Evolutionary conservation across 1,284 basidiomycete genomes (phyloP).

Genomic region (Cryptococcus wingfieldii): DNA sequence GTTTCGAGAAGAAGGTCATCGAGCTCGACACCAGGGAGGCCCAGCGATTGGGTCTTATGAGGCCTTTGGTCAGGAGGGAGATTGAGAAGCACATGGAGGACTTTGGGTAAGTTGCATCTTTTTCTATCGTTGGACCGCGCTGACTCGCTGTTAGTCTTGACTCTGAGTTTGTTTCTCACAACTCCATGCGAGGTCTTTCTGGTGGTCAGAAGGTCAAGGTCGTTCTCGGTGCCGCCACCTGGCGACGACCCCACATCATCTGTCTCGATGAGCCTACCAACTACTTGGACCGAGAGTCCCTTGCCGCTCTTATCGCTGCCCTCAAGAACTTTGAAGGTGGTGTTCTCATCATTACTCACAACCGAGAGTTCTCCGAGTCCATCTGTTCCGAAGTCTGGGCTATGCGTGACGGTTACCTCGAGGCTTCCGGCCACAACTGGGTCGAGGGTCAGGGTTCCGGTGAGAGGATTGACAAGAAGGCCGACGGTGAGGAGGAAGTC

Average conservation of each 20-base stretch:
- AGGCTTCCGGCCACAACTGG: slow-evolving; percentile 97
- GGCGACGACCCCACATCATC: slow-evolving; percentile 96
- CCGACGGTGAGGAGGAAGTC: slow-evolving; percentile 81
- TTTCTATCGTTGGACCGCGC: background rate
- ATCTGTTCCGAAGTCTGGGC: slow-evolving; percentile 81
- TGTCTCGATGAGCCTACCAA: slow-evolving; percentile 94
- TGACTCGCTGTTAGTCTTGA: slow-evolving; percentile 70
- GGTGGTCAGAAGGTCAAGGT: slow-evolving; percentile 99
- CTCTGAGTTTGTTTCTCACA: slow-evolving; percentile 93
- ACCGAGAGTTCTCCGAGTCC: slow-evolving; percentile 95
- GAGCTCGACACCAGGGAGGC: slow-evolving; percentile 97
- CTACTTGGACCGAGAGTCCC: slow-evolving; percentile 96
- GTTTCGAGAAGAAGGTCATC: slow-evolving; percentile 97
- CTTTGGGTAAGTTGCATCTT: slow-evolving; percentile 38
- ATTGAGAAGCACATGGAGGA: slow-evolving; percentile 97
- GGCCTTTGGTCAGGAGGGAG: slow-evolving; percentile 93
- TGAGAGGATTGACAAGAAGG: slow-evolving; percentile 80
- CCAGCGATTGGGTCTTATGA: slow-evolving; percentile 90
- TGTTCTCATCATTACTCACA: slow-evolving; percentile 95
- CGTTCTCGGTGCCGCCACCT: slow-evolving; percentile 95
- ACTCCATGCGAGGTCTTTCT: slow-evolving; percentile 93
- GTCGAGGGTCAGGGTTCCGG: slow-evolving; percentile 95
- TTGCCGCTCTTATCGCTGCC: slow-evolving; percentile 92
- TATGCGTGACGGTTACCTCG: slow-evolving; percentile 85
- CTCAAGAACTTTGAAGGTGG: slow-evolving; percentile 95